Conservation (phyloP, 139 green algal species). For the Raphidocelis subcapitata region DNA sequence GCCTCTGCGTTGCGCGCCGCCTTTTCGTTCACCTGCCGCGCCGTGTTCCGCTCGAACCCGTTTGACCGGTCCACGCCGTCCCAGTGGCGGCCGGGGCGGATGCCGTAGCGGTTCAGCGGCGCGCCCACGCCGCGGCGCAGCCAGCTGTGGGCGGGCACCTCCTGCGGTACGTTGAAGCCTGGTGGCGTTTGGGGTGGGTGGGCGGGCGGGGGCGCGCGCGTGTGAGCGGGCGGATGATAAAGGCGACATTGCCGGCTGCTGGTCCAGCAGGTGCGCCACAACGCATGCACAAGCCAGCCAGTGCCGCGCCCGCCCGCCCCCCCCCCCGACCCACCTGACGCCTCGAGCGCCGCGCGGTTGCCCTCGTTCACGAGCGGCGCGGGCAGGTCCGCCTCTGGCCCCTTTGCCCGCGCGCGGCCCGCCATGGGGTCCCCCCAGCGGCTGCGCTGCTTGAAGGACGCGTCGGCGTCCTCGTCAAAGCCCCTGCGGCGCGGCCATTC, state of each 20-base stretch:
- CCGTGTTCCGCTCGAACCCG: slow-evolving; percentile 89
- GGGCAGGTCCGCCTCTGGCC: slow-evolving; percentile 13
- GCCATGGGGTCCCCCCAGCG: slow-evolving; percentile 93
- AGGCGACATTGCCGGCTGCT: not conserved
- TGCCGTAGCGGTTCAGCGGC: slow-evolving; percentile 89
- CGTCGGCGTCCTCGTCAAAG: slow-evolving; percentile 67
- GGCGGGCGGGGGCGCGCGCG: not conserved
- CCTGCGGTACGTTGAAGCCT: slow-evolving; percentile 91
- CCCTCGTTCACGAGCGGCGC: slow-evolving; percentile 19
- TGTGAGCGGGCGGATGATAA: not conserved
- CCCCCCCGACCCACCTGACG: slow-evolving; percentile 35
- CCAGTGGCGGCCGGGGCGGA: slow-evolving; percentile 94
- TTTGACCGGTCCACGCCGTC: slow-evolving; percentile 95
- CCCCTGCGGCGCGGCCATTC: slow-evolving; percentile 4
- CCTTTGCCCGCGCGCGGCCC: slow-evolving; percentile 57
- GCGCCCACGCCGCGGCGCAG: slow-evolving; percentile 73
- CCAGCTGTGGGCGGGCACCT: slow-evolving; percentile 94
- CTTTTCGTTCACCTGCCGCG: slow-evolving; percentile 59
- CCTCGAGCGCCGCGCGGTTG: slow-evolving; percentile 44
- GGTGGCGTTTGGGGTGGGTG: not conserved
- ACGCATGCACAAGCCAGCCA: not conserved
- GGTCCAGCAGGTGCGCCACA: not conserved
- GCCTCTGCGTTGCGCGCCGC: slow-evolving; percentile 54
- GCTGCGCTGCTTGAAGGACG: slow-evolving; percentile 34
- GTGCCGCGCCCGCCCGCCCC: not conserved